Evolutionary conservation across 306 rosid genomes (phyloP).

Genomic region (Ormosia semicastrata): DNA sequence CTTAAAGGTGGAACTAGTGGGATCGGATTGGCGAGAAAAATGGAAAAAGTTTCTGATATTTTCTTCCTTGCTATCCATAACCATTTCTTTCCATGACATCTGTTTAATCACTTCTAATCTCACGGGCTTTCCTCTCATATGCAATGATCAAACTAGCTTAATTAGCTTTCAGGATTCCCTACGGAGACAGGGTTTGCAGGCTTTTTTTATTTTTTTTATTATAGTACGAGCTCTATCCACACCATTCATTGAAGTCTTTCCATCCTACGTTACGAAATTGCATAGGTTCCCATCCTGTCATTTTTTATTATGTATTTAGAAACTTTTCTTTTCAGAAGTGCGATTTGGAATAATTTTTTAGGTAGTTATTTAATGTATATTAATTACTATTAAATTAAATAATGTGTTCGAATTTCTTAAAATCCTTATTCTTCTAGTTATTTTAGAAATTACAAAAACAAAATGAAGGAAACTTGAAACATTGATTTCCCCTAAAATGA

Average conservation of each 20-base stretch:
- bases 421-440: neutral
- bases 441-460: too few relatives aligned
- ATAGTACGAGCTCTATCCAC: slow-evolving; percentile 17
- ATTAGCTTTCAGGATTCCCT: slow-evolving; percentile 18
- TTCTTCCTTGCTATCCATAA: neutral
- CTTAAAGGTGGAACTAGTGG: neutral
- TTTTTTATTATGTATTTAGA: neutral
- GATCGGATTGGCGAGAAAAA: neutral
- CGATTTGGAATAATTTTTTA: neutral
- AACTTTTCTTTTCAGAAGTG: neutral
- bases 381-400: neutral
- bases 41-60: slow-evolving; percentile 9
- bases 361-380: neutral
- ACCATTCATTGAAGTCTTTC: slow-evolving; percentile 16
- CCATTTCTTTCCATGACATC: neutral
- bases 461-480: neutral
- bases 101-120: neutral
- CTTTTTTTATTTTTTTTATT: neutral
- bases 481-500: neutral
- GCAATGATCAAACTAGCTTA: slow-evolving; percentile 20
- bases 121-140: neutral
- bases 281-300: slow-evolving; percentile 12
- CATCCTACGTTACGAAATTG: neutral
- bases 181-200: slow-evolving; percentile 28
- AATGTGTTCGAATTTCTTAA: neutral